Evolutionary conservation across 371 early-diverging fungal genomes (phyloP), one percentile per base, ranked within the genome.

Genomic region (Mucor indicus): DNA sequence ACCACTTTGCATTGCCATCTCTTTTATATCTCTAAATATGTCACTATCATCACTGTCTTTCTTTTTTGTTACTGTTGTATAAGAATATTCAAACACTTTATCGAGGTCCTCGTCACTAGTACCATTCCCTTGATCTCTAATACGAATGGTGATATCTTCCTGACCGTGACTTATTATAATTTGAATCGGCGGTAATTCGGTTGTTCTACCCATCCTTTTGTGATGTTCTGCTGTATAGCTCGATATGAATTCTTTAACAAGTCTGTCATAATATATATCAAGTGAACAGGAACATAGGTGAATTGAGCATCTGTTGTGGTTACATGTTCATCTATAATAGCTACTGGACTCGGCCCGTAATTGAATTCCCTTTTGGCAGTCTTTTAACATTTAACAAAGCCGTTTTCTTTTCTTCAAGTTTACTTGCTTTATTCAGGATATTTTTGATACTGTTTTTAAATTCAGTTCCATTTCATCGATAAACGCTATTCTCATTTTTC

Each of bases 111-210:
- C 69, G 13, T 80, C 67, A 5, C 90, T 65, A 38, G 96, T 87
- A 20, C 98, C 98, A 32, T 96, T 96, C 22, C 98, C 98, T 50
- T 87, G 87, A 55, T 98, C 98, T 22, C 96, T 72, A 31, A 98
- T 85, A 47, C 96, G 80, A 33, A 98, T 85, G 1, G 88, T 84
- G 7, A 95, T 83, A 39, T 89, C 91, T 40, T 84, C 87, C 5
- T 78, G 58, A 19, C 91, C 88, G 40, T 81, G 76, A 23, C 88
- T 82, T 15, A 98, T 78, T 4, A 94, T 91, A 42, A 98, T 85
- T 55, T 88, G 87, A n/a, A 97, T 83, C 8, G 88, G 84, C 6
- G 91, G 90, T 11, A 66, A 25, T 2, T 17, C 5, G 12, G 57
- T 60, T n/a, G 46, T 31, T 21, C 60, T 43, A 1, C 75, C 69